Evolutionary conservation across 306 rosid genomes (phyloP), one percentile per base, ranked within the genome.

Genomic region (Fragaria vesca): DNA sequence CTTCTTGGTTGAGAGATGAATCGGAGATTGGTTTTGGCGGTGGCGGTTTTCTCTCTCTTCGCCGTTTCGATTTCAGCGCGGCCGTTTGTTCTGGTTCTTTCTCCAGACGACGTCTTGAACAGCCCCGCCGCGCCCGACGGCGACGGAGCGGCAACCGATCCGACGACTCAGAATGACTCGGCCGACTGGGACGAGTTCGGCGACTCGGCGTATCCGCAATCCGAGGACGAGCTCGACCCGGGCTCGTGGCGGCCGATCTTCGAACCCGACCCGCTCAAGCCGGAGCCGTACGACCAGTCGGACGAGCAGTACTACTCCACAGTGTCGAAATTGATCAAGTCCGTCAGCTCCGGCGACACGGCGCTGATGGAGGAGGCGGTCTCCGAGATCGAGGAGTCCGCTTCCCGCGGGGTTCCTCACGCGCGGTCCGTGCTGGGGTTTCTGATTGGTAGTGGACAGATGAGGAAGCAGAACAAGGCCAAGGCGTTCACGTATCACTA

Each of bases 141-240:
- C 50, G 92, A 88, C 46, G 60, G 85, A 6, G 43, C 90, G 21
- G 38, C 92, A 75, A 5, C 88, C 71, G 93, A 91, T 63, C 77
- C 89, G 10, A 10, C 86, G 5, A n/a, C 86, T 54, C 78, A 70
- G 66, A 69, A 74, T 58, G 97, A 93, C 43, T 82, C 91, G 70
- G 60, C 87, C 55, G 97, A 95, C 73, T 95, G 97, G 99, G 99
- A 95, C 68, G 99, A 93, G 74, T 90, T 95, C 77, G 93, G 94
- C 26, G 96, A 90, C 54, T 86, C 96, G 10, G 93, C 85, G 69
- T 51, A 81, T 8, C 84, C 83, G 70, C 89, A 87, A 73, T 87
- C 99, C 21, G 97, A 87, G 12, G 91, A 86, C 38, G 96, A 91
- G 80, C 97, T 93, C 34, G 97, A 95, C 80, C 97, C 97, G 7